phyloP scores from a whole-genome alignment of 1,139 yeast genomes.

The Blastobotrys buckinghamii region DNA sequence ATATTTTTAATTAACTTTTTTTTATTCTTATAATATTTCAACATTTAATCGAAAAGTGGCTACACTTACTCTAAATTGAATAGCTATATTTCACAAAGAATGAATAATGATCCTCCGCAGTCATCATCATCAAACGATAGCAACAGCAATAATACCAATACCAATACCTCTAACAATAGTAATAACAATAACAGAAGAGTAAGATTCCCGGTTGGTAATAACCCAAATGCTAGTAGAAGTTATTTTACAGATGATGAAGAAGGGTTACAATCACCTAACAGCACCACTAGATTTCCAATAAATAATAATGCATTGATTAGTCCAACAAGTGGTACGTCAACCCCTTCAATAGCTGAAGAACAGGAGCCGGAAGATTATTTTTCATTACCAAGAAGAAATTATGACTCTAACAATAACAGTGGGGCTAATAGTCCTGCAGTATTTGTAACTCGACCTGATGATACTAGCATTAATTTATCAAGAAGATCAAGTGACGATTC shows the following conservation, averaged over 20 bases:
- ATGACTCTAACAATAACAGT: neutral
- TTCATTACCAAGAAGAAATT: constrained; percentile 1
- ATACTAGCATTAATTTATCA: constrained; percentile 8
- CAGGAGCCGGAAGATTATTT: constrained; percentile 12
- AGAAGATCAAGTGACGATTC: constrained; percentile 2
- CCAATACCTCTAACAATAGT: too few species aligned
- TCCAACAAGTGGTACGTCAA: constrained; percentile 4
- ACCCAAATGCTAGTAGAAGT: constrained; percentile 23
- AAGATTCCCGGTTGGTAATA: constrained; percentile 30
- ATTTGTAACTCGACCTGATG: constrained; percentile 13
- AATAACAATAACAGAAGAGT: constrained; percentile 18
- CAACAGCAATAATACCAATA: too few species aligned
- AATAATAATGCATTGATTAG: neutral
- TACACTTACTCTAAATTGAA: too few species aligned
- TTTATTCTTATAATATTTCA: too few species aligned
- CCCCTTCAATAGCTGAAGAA: constrained; percentile 10
- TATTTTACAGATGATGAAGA: constrained; percentile 26
- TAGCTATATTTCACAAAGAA: too few species aligned
- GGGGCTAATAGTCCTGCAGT: constrained; percentile 5
- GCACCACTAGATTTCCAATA: too few species aligned
- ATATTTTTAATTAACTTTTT: too few species aligned
- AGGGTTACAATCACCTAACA: neutral
- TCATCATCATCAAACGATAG: too few species aligned
- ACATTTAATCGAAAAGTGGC: too few species aligned
- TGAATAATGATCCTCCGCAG: too few species aligned